phyloP scores from a whole-genome alignment of 129 eudicot genomes.

The Centrapalus pauciflorus region DNA sequence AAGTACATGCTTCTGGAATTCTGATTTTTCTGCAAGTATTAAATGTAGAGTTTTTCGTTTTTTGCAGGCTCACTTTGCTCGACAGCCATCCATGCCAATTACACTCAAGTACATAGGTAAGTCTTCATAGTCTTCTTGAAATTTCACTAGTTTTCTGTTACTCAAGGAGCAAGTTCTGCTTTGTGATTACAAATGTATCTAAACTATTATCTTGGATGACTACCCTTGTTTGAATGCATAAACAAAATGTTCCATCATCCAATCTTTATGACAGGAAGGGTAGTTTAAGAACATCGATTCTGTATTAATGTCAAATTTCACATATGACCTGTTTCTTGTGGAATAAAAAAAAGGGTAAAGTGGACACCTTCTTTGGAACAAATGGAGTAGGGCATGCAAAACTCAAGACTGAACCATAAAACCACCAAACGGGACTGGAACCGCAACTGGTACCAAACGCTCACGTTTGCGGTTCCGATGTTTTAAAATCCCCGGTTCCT shows the following conservation, averaged over 20 bases:
- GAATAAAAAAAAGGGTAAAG: background rate
- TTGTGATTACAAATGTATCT: background rate
- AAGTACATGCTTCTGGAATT: background rate
- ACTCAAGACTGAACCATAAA: too few relatives aligned
- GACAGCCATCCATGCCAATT: constrained; percentile 36
- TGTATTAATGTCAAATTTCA: background rate
- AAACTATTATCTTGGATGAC: background rate
- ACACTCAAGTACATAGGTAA: constrained; percentile 89
- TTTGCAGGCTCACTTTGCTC: constrained; percentile 63
- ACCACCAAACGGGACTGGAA: too few relatives aligned
- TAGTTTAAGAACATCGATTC: background rate
- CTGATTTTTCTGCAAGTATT: background rate
- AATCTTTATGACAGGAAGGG: background rate
- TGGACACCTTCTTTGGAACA: background rate
- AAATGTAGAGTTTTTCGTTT: background rate
- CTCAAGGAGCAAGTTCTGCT: background rate
- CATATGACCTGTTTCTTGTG: background rate
- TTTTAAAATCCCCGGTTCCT: too few relatives aligned
- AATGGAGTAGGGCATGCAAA: too few relatives aligned
- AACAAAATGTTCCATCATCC: background rate
- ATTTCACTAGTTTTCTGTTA: background rate
- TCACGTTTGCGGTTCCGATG: too few relatives aligned
- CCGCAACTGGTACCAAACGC: too few relatives aligned
- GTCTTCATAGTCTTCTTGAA: background rate
- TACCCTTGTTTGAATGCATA: background rate